Conservation (phyloP, 2,329 filamentous ascomycete species). For the Madurella fahalii region DNA sequence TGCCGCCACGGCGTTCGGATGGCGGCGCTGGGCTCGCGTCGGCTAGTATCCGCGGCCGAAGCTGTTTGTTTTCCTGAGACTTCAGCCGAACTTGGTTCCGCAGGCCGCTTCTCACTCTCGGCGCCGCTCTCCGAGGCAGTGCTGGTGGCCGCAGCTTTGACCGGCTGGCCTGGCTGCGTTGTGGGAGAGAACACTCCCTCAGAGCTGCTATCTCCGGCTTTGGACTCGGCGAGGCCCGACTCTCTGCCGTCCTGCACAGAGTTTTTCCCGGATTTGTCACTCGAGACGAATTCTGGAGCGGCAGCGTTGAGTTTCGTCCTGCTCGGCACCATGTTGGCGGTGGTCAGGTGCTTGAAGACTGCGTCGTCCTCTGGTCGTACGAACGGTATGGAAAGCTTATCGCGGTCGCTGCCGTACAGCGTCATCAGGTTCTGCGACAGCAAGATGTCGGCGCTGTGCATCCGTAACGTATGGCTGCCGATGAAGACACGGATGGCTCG, state of each 20-base stretch:
- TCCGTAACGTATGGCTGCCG: slow-evolving; percentile 80
- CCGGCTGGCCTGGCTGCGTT: slow-evolving; percentile 33
- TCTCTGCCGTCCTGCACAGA: slow-evolving; percentile 17
- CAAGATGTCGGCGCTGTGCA: slow-evolving; percentile 83
- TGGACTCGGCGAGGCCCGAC: slow-evolving; percentile 25
- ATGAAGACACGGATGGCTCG: slow-evolving; percentile 80
- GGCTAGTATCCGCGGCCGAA: slow-evolving; percentile 26
- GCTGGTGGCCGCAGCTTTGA: slow-evolving; percentile 32
- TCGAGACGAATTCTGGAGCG: slow-evolving; percentile 43
- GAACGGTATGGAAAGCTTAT: slow-evolving; percentile 84
- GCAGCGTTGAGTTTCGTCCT: slow-evolving; percentile 55
- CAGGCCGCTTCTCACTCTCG: slow-evolving; percentile 39
- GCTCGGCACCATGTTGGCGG: slow-evolving; percentile 51
- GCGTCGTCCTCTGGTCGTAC: slow-evolving; percentile 86
- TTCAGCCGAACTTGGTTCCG: slow-evolving; percentile 28
- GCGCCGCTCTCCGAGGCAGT: slow-evolving; percentile 42
- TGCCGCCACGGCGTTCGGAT: slow-evolving; percentile 73
- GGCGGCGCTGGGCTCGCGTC: slow-evolving; percentile 48
- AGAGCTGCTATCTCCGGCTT: slow-evolving; percentile 27
- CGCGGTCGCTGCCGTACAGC: slow-evolving; percentile 79
- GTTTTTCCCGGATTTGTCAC: slow-evolving; percentile 26
- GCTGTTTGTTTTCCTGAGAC: slow-evolving; percentile 28
- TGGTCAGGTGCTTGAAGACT: slow-evolving; percentile 72
- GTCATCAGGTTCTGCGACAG: slow-evolving; percentile 90
- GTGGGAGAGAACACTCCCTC: slow-evolving; percentile 36